phyloP scores from a whole-genome alignment of 192 early-diverging fungal genomes.

The Phycomyces blakesleeanus region DNA sequence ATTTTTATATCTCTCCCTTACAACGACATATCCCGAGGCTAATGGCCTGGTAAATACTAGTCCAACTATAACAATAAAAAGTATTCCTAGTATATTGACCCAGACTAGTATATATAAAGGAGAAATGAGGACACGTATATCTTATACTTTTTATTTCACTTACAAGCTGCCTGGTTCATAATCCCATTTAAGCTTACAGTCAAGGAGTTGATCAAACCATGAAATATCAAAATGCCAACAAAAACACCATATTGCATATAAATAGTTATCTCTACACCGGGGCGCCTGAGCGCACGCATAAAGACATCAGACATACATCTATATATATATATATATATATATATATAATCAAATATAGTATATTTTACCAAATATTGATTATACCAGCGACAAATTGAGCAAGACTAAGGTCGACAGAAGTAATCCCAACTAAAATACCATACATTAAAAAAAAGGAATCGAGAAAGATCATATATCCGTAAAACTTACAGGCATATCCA shows the following conservation, averaged over 20 bases:
- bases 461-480: conserved; percentile 1
- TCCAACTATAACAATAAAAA: conserved; percentile 39
- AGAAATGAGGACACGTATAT: conserved; percentile 16
- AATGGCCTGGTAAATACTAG: conserved; percentile 35
- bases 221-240: conserved; percentile 41
- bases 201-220: conserved; percentile 48
- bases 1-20: too few species aligned
- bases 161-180: conserved; percentile 39
- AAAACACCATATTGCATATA: conserved; percentile 46
- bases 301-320: too few species aligned
- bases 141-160: conserved; percentile 19
- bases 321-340: too few species aligned
- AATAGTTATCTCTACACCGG: not conserved
- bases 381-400: conserved; percentile 43
- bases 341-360: too few species aligned
- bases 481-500: conserved; percentile 17
- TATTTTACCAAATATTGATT: conserved; percentile 29
- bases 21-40: conserved; percentile 40
- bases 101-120: too few species aligned
- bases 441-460: too few species aligned
- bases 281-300: too few species aligned
- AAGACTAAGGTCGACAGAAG: conserved; percentile 43
- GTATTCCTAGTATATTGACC: conserved; percentile 17
- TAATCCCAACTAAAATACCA: conserved; percentile 36
- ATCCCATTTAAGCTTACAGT: conserved; percentile 42